Conservation (phyloP, 495 filamentous ascomycete genomes). For the Letharia columbiana region DNA sequence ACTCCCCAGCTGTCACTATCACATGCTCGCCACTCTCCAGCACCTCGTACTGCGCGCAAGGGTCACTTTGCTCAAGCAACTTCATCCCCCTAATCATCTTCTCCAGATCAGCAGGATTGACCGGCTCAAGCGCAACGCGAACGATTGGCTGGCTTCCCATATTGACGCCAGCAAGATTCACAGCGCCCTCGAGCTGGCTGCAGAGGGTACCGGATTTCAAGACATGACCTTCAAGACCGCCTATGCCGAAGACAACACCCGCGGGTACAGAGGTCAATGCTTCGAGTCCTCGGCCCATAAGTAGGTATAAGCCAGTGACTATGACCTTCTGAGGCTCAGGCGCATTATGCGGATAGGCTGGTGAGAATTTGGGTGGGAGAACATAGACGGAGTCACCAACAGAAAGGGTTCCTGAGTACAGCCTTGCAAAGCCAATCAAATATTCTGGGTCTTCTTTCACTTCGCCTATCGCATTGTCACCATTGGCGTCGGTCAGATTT, state of each 20-base stretch:
- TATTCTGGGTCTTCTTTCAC: constrained; percentile 66
- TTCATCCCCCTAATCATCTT: constrained; percentile 88
- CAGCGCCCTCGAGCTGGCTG: constrained; percentile 75
- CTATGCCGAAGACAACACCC: constrained; percentile 93
- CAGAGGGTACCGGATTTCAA: constrained; percentile 93
- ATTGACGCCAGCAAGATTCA: constrained; percentile 85
- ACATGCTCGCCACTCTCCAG: constrained; percentile 93
- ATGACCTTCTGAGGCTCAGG: constrained; percentile 77
- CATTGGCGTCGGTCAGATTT: constrained; percentile 37
- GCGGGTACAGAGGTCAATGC: constrained; percentile 76
- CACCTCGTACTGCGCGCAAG: constrained; percentile 91
- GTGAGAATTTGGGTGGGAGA: constrained; percentile 82
- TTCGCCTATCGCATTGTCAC: constrained; percentile 27
- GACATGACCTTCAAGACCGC: constrained; percentile 80
- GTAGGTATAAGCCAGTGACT: constrained; percentile 81
- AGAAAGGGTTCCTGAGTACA: constrained; percentile 82
- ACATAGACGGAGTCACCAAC: constrained; percentile 90
- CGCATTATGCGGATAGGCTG: constrained; percentile 61
- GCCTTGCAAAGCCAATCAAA: constrained; percentile 86
- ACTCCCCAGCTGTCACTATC: constrained; percentile 83
- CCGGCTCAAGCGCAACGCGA: constrained; percentile 85
- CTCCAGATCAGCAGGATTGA: constrained; percentile 74
- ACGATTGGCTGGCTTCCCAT: constrained; percentile 80
- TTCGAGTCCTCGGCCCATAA: constrained; percentile 91
- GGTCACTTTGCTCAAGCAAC: constrained; percentile 88